Percentiles rank a stretch among this genome's conserved stretches.
Conservation (phyloP, 192 early-diverging fungal species). For the Coemansia sp. region DNA sequence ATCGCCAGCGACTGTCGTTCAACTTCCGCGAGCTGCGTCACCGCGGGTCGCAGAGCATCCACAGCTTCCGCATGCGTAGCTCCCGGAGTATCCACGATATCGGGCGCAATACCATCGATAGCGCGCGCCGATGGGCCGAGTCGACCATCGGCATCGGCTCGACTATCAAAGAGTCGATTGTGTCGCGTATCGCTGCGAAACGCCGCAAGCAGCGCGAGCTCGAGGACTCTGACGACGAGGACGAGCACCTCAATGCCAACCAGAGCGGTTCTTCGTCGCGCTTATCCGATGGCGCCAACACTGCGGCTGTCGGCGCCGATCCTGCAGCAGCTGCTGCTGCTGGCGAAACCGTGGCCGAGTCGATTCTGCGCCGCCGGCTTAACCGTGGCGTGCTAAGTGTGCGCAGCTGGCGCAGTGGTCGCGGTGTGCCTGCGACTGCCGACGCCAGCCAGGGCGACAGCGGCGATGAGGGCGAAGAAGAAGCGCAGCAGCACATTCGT, state of each 20-base stretch:
- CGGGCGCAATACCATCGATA: slow-evolving; percentile 25
- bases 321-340: background rate
- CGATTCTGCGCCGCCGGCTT: slow-evolving; percentile 30
- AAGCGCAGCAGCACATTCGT: background rate
- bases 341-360: slow-evolving; percentile 22
- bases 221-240: slow-evolving; percentile 56
- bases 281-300: background rate
- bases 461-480: background rate
- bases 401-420: slow-evolving; percentile 43
- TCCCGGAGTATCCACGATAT: slow-evolving; percentile 51
- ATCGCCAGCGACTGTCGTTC: slow-evolving; percentile 57
- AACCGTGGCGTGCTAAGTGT: slow-evolving; percentile 43
- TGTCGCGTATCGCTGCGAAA: slow-evolving; percentile 42
- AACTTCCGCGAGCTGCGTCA: slow-evolving; percentile 41
- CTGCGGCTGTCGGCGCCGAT: background rate
- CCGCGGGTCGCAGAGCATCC: slow-evolving; percentile 53
- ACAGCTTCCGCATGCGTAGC: slow-evolving; percentile 53
- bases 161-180: slow-evolving; percentile 24
- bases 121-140: slow-evolving; percentile 34
- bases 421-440: background rate
- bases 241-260: slow-evolving; percentile 19
- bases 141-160: slow-evolving; percentile 22
- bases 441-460: slow-evolving; percentile 9
- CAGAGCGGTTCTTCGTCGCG: too few relatives aligned
- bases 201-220: slow-evolving; percentile 52